phyloP scores from a whole-genome alignment of 2,329 filamentous ascomycete genomes.

The Ilyonectria robusta region DNA sequence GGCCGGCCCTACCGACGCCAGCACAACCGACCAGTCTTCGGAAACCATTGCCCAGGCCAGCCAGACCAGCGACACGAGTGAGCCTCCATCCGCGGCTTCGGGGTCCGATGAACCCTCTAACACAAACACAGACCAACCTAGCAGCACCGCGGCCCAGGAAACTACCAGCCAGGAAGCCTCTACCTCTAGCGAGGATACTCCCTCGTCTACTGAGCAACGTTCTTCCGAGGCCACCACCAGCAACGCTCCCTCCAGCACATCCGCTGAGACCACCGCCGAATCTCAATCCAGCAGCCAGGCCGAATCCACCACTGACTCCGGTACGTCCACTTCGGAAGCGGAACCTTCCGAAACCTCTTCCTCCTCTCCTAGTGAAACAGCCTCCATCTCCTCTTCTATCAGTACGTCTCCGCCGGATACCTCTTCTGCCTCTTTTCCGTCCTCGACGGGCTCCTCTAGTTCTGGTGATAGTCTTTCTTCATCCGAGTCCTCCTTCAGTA shows the following conservation, averaged over 20 bases:
- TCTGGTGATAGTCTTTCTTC: constrained; percentile 42
- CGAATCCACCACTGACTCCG: constrained; percentile 48
- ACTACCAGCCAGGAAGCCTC: constrained; percentile 12
- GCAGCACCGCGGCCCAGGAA: constrained; percentile 28
- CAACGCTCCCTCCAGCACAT: background rate
- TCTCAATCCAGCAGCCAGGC: constrained; percentile 42
- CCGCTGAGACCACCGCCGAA: constrained; percentile 16
- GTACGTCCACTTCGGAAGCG: constrained; percentile 49
- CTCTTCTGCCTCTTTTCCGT: constrained; percentile 37
- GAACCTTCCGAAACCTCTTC: constrained; percentile 44
- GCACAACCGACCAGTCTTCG: background rate
- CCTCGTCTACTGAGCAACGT: constrained; percentile 23
- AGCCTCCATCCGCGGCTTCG: constrained; percentile 42
- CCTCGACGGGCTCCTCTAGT: constrained; percentile 43
- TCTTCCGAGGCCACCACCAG: background rate
- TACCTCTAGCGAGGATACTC: background rate
- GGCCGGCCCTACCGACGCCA: background rate
- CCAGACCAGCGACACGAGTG: constrained; percentile 35
- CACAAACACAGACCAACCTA: constrained; percentile 40
- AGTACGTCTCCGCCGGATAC: constrained; percentile 51
- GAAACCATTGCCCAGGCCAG: background rate
- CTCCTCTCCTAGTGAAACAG: constrained; percentile 48
- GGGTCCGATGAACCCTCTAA: constrained; percentile 42
- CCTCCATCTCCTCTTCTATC: constrained; percentile 49
- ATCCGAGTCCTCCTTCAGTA: constrained; percentile 42